Evolutionary conservation across 1,284 basidiomycete species (phyloP).

Genomic region (Fomitopsis schrenkii): DNA sequence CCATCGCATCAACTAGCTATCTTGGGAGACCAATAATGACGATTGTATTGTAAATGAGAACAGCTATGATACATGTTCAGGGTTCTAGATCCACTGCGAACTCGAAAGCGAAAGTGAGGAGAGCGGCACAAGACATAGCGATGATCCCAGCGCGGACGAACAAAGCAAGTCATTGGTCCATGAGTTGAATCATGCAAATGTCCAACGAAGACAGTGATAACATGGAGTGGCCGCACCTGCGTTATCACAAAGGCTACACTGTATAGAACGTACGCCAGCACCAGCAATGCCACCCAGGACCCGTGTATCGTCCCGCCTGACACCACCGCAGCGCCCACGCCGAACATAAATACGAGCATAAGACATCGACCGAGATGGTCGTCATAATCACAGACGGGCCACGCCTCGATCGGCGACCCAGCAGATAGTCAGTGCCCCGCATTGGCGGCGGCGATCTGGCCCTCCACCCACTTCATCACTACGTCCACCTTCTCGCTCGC

Average conservation of each 20-base stretch:
- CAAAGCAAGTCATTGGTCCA: background rate
- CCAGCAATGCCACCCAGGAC: background rate
- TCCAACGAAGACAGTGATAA: background rate
- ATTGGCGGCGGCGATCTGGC: slow-evolving; percentile 20
- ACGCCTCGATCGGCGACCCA: background rate
- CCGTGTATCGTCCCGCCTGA: background rate
- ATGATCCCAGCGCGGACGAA: background rate
- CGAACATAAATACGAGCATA: slow-evolving; percentile 3
- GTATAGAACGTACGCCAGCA: background rate
- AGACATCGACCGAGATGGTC: background rate
- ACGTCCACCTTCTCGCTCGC: slow-evolving; percentile 12
- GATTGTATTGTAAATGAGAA: background rate
- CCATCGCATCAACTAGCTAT: too few species aligned
- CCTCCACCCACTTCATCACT: slow-evolving; percentile 23
- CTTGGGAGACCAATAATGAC: background rate
- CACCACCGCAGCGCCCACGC: background rate
- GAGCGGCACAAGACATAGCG: background rate
- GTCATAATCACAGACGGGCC: too few species aligned
- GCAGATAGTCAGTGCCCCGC: slow-evolving; percentile 26
- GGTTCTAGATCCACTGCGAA: background rate
- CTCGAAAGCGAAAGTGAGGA: background rate
- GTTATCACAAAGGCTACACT: background rate
- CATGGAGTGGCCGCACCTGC: background rate
- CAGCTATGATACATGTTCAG: background rate
- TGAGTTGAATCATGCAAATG: background rate